Conservation (phyloP, 75 land plant species). For the Picea glauca region DNA sequence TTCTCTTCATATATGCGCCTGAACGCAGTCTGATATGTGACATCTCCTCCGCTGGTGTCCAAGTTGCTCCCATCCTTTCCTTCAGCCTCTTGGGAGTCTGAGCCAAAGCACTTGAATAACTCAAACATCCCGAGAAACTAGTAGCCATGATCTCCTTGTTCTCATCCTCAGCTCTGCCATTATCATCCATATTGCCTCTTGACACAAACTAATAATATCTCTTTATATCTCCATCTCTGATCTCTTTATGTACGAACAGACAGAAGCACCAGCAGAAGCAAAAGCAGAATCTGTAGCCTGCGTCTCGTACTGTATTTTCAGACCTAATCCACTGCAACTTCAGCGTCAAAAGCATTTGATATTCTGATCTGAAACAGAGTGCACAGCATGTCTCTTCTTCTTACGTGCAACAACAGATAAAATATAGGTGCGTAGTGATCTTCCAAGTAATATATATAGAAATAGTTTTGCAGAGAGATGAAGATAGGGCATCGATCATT, state of each 20-base stretch:
- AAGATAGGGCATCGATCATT: background rate
- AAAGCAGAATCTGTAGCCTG: too few species aligned
- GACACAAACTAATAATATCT: too few species aligned
- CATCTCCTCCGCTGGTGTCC: slow-evolving; percentile 49
- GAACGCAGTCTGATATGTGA: slow-evolving; percentile 37
- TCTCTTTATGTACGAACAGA: too few species aligned
- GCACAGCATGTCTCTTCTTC: background rate
- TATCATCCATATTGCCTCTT: too few species aligned
- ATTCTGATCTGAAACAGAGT: background rate
- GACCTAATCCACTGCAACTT: too few species aligned
- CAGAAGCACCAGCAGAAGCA: too few species aligned
- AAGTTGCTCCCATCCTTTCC: slow-evolving; percentile 38
- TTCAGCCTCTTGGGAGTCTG: slow-evolving; percentile 41
- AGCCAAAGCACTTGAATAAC: slow-evolving; percentile 44
- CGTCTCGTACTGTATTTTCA: too few species aligned
- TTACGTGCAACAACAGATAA: background rate
- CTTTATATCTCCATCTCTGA: too few species aligned
- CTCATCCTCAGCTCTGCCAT: too few species aligned
- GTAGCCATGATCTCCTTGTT: too few species aligned
- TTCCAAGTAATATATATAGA: background rate
- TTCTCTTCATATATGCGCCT: slow-evolving; percentile 61
- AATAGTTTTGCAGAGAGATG: background rate
- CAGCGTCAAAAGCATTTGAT: too few species aligned
- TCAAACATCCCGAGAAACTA: slow-evolving; percentile 50
- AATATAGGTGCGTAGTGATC: background rate